A percentile compares a stretch with the other conserved stretches of the same genome.
phyloP scores from a whole-genome alignment of 306 rosid genomes.

The Ochetophila trinervis region DNA sequence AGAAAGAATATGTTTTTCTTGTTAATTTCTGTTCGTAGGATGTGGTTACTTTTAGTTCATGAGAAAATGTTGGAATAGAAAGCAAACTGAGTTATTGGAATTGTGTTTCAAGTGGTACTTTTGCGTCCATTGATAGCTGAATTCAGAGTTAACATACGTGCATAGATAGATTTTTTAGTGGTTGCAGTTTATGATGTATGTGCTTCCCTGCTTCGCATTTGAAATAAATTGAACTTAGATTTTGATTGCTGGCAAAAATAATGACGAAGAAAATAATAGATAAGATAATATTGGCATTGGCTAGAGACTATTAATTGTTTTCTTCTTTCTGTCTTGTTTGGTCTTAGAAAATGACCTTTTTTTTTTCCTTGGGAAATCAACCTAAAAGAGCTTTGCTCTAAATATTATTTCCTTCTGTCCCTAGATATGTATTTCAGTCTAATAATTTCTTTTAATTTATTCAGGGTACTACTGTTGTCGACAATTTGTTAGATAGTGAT shows the following conservation, averaged over 20 bases:
- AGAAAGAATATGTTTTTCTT: not conserved
- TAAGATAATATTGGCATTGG: not conserved
- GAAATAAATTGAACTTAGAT: too few species aligned
- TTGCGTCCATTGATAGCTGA: not conserved
- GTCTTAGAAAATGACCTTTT: too few species aligned
- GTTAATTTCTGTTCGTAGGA: not conserved
- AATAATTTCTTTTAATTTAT: slow-evolving; percentile 16
- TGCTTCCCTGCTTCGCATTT: too few species aligned
- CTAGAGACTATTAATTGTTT: not conserved
- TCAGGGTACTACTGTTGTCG: slow-evolving; percentile 96
- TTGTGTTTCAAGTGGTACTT: not conserved
- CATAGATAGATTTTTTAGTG: too few species aligned
- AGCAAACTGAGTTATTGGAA: slow-evolving; percentile 1
- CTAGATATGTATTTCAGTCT: not conserved
- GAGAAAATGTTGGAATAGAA: not conserved
- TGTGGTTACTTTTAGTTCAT: slow-evolving; percentile 4
- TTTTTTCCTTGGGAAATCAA: too few species aligned
- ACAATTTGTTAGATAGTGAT: slow-evolving; percentile 87
- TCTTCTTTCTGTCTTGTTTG: too few species aligned
- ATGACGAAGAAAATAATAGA: not conserved
- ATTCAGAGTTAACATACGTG: not conserved
- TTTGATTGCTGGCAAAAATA: not conserved
- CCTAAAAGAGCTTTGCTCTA: too few species aligned
- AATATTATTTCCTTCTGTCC: too few species aligned
- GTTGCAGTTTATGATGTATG: not conserved